Conservation (phyloP, 495 filamentous ascomycete species). For the Hyphodiscus hymeniophilus region DNA sequence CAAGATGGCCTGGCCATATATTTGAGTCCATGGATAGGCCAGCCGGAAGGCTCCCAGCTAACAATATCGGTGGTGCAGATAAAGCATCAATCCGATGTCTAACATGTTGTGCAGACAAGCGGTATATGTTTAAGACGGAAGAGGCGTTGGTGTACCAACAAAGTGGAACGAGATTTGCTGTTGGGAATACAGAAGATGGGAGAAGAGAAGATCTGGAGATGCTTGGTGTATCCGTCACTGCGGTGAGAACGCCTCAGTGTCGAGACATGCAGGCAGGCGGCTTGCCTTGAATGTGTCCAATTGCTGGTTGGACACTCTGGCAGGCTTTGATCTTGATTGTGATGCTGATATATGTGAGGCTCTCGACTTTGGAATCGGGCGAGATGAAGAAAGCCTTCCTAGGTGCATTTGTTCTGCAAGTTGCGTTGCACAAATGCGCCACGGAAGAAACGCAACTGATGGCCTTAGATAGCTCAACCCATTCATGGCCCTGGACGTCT, state of each 20-base stretch:
- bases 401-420: not conserved
- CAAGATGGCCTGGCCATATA: not conserved
- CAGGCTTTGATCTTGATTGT: not conserved
- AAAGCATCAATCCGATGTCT: conserved; percentile 1
- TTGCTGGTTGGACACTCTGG: not conserved
- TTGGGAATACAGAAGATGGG: conserved; percentile 4
- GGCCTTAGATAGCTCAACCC: not conserved
- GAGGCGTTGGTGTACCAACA: not conserved
- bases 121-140: not conserved
- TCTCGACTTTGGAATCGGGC: not conserved
- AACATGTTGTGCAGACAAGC: not conserved
- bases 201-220: not conserved
- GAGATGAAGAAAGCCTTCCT: not conserved
- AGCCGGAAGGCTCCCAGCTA: not conserved
- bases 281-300: not conserved
- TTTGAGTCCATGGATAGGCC: not conserved
- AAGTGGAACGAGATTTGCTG: conserved; percentile 5
- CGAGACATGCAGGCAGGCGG: conserved; percentile 13
- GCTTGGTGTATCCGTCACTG: not conserved
- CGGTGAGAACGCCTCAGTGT: not conserved
- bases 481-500: not conserved
- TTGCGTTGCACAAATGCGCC: not conserved
- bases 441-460: not conserved
- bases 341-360: not conserved
- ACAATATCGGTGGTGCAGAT: conserved; percentile 8